These are phyloP conservation scores for Sparassis latifolia DNA, from an alignment of 1,284 basidiomycete genomes.

Conservation along the genomic window DNA sequence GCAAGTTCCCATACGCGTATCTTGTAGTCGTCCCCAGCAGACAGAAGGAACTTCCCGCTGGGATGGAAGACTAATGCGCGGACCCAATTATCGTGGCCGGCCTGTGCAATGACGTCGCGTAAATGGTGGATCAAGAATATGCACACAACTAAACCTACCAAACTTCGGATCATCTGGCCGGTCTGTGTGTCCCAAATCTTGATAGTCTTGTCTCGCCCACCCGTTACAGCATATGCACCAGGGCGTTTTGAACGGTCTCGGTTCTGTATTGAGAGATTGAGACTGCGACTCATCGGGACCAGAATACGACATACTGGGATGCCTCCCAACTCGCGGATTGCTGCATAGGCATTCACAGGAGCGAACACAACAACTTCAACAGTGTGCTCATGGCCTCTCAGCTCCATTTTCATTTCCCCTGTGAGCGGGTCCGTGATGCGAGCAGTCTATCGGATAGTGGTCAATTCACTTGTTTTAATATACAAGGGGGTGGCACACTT, in stretches of 20 bases:
- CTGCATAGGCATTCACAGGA: conserved; percentile 39
- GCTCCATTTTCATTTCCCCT: conserved; percentile 61
- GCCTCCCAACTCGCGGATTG: conserved; percentile 39
- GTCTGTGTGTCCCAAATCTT: conserved; percentile 64
- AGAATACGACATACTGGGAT: conserved; percentile 16
- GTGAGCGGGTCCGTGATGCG: conserved; percentile 55
- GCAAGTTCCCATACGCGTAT: conserved; percentile 73
- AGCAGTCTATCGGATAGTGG: conserved; percentile 41
- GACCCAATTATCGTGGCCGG: conserved; percentile 69
- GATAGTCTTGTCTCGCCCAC: conserved; percentile 68
- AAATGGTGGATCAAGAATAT: neutral
- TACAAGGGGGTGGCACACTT: conserved; percentile 16
- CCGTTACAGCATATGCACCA: conserved; percentile 53
- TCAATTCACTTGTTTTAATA: neutral
- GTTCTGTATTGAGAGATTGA: conserved; percentile 4
- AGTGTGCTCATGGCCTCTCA: conserved; percentile 72
- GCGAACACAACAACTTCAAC: conserved; percentile 70
- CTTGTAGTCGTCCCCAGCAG: conserved; percentile 73
- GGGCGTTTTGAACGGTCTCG: conserved; percentile 27
- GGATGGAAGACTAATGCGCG: conserved; percentile 66
- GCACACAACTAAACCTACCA: conserved; percentile 33
- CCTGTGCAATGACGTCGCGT: conserved; percentile 21
- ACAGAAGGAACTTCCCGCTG: conserved; percentile 65
- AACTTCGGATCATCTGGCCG: conserved; percentile 61
- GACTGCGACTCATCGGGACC: neutral